Evolutionary conservation across 768 basidiomycete species (phyloP).

Genomic region (Phallus indusiatus): DNA sequence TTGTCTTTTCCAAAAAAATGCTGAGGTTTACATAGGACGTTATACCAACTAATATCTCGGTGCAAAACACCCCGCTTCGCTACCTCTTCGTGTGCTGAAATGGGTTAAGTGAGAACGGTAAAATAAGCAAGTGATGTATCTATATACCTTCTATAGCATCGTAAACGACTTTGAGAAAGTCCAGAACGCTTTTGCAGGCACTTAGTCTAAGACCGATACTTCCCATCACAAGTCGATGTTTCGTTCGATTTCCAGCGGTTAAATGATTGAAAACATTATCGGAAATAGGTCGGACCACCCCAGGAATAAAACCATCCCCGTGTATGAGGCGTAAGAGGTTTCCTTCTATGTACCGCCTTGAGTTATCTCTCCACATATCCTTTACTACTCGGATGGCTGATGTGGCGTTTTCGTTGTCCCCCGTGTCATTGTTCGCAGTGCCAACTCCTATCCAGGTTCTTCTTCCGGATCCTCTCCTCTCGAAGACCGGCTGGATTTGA

Average conservation of each 20-base stretch:
- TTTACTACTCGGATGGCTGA: background rate
- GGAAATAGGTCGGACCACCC: background rate
- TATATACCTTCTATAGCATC: background rate
- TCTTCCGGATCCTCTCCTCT: background rate
- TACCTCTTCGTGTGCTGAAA: background rate
- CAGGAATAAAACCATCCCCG: background rate
- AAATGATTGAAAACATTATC: background rate
- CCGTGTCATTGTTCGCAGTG: background rate
- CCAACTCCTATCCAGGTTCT: background rate
- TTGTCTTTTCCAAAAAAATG: background rate
- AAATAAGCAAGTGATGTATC: background rate
- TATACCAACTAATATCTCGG: background rate
- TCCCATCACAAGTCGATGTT: background rate
- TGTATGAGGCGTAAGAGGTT: background rate
- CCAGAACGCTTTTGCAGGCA: background rate
- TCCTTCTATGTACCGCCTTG: background rate
- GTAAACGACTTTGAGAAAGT: background rate
- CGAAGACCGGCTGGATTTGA: background rate
- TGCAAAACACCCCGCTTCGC: background rate
- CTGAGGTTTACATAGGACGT: background rate
- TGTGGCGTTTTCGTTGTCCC: background rate
- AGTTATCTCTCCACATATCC: background rate
- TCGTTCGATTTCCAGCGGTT: background rate
- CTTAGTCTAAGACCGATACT: background rate
- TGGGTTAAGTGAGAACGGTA: background rate